Evolutionary conservation across 139 green algal species (phyloP).

Genomic region (Yamagishiella unicocca): DNA sequence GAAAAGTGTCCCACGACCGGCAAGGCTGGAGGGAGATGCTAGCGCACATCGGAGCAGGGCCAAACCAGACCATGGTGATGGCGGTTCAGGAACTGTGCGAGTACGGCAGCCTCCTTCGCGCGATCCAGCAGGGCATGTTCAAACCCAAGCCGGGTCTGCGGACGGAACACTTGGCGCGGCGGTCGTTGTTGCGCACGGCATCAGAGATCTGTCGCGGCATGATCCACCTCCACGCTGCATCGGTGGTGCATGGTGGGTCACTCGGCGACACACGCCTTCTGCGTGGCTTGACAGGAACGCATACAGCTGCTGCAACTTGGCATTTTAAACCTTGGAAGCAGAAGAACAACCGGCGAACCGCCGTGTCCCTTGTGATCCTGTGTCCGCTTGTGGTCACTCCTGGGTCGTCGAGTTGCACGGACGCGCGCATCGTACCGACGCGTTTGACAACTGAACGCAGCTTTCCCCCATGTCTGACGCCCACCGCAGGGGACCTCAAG

Average conservation of each 20-base stretch:
- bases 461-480: too few relatives aligned
- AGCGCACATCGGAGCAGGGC: not conserved
- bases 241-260: not conserved
- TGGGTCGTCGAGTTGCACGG: too few relatives aligned
- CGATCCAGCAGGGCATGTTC: not conserved
- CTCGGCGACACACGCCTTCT: not conserved
- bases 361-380: too few relatives aligned
- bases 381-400: too few relatives aligned
- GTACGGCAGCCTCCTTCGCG: not conserved
- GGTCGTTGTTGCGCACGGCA: not conserved
- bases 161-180: not conserved
- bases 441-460: too few relatives aligned
- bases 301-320: too few relatives aligned
- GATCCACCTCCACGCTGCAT: not conserved
- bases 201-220: not conserved
- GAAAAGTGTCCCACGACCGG: not conserved
- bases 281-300: not conserved
- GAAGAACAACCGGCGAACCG: too few relatives aligned
- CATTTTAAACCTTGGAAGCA: too few relatives aligned
- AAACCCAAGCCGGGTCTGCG: not conserved
- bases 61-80: not conserved
- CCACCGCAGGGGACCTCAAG: constrained; percentile 8
- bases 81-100: not conserved
- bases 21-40: not conserved
- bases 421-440: too few relatives aligned